Base-by-base conservation (phyloP, 2,329 filamentous ascomycete species). In the Parastagonospora avenae region DNA sequence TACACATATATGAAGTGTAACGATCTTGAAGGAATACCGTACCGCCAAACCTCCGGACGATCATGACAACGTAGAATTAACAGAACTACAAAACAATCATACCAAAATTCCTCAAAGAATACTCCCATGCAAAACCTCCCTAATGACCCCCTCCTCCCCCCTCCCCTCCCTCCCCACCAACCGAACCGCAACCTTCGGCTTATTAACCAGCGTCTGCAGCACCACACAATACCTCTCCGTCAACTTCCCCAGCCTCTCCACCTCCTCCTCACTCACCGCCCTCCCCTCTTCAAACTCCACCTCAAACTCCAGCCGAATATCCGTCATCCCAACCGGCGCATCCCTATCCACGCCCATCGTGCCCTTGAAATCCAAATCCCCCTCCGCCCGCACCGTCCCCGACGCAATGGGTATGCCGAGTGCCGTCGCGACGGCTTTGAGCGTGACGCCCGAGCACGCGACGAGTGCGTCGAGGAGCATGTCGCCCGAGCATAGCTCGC, bases 381-480 rank as follows among this genome's bases (percentile, higher is more conserved):
- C 78, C 47, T 80, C 77, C 0, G 75, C 77, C 15, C 55, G 68
- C 10, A 80, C 74, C 1, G 64, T 74, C 2, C 78, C 78, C 2
- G 64, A 65, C n/a, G 64, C 63, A 33, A 80, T 73, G 4, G 75
- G 76, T 9, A 80, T 74, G 1, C 67, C 70, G 42, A 81, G 65
- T 2, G 77, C 78, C 0, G 79, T 80, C 4, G 78, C 76, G 1
- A 81, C 79, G 8, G 79, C 79, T 55, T 79, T 79, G 24, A 81
- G 67, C n/a, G 79, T 80, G 3, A 80, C 78, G 19, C 79, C 79
- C 1, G 78, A 76, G 62, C 79, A 80, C 4, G 79, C 79, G 4
- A 81, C 79, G 2, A 80, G 70, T 0, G 77, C 77, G 49, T 80
- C 79, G 10, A 80, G 73, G 10, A 81, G 69, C 77, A 80, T 79